Percentiles rank a stretch among this genome's conserved stretches.
Conservation (phyloP, 768 basidiomycete genomes). For the Tremella fuciformis region DNA sequence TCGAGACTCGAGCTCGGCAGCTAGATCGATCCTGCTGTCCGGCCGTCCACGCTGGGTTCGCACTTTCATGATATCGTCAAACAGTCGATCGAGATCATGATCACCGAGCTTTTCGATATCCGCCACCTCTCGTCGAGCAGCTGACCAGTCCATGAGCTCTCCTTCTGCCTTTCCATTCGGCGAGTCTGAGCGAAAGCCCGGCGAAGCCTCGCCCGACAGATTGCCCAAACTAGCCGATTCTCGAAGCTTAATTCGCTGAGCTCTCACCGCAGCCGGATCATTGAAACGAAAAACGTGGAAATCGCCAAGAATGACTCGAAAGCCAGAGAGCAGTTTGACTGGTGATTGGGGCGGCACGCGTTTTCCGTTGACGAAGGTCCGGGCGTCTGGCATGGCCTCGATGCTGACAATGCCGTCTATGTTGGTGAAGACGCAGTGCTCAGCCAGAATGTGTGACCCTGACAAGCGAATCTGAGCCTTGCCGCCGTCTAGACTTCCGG, state of each 20-base stretch:
- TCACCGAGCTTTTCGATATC: constrained; percentile 88
- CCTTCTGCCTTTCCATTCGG: constrained; percentile 23
- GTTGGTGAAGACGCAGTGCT: constrained; percentile 91
- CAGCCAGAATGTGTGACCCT: constrained; percentile 83
- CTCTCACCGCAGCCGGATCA: constrained; percentile 44
- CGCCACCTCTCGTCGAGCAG: constrained; percentile 90
- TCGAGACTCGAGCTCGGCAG: constrained; percentile 35
- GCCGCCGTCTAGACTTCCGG: constrained; percentile 81
- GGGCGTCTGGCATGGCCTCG: constrained; percentile 71
- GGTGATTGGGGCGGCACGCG: constrained; percentile 72
- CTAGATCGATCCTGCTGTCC: constrained; percentile 35
- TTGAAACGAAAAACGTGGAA: constrained; percentile 96
- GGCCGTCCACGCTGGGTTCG: constrained; percentile 38
- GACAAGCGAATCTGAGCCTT: constrained; percentile 84
- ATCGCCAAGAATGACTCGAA: constrained; percentile 93
- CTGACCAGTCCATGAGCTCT: constrained; percentile 80
- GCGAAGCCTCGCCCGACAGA: constrained; percentile 18
- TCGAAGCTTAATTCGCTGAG: constrained; percentile 32
- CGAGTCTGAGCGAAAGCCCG: constrained; percentile 22
- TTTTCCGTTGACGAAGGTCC: constrained; percentile 83
- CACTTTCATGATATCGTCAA: constrained; percentile 70
- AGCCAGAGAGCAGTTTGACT: constrained; percentile 86
- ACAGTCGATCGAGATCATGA: constrained; percentile 74
- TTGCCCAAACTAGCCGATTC: constrained; percentile 30
- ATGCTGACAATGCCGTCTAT: constrained; percentile 78